phyloP scores from a whole-genome alignment of 306 rosid species.

The Clitoria ternatea region DNA sequence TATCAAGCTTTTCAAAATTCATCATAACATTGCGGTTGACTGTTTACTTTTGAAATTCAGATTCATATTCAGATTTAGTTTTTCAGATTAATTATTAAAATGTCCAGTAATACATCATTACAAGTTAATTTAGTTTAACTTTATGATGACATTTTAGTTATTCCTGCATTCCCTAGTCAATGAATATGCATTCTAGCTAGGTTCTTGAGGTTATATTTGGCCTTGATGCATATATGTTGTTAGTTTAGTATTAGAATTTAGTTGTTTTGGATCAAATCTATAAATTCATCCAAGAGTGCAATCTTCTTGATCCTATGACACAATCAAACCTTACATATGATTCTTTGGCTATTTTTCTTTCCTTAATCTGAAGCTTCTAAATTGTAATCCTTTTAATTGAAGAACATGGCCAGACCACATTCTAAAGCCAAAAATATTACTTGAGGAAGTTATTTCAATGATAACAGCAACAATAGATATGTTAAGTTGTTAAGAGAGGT shows the following conservation, averaged over 20 bases:
- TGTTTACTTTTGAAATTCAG: not conserved
- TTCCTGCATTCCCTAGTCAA: not conserved
- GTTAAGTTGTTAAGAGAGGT: too few relatives aligned
- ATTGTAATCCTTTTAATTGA: not conserved
- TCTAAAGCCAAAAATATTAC: not conserved
- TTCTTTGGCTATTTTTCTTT: not conserved
- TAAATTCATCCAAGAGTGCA: conserved; percentile 7
- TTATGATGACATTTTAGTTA: not conserved
- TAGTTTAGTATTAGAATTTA: conserved; percentile 7
- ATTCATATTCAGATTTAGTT: not conserved
- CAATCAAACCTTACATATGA: not conserved
- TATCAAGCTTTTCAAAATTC: conserved; percentile 13
- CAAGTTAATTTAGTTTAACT: conserved; percentile 3
- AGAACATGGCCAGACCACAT: not conserved
- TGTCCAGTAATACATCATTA: not conserved
- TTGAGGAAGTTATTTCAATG: not conserved
- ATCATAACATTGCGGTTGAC: not conserved
- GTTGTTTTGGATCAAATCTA: not conserved
- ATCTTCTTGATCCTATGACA: not conserved
- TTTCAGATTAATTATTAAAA: too few relatives aligned
- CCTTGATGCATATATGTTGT: not conserved
- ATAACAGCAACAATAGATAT: not conserved
- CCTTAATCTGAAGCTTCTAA: not conserved
- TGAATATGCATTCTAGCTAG: not conserved
- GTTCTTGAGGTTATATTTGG: not conserved